Base-by-base conservation (phyloP, 139 green algal genomes). In the Micromonas pusilla region DNA sequence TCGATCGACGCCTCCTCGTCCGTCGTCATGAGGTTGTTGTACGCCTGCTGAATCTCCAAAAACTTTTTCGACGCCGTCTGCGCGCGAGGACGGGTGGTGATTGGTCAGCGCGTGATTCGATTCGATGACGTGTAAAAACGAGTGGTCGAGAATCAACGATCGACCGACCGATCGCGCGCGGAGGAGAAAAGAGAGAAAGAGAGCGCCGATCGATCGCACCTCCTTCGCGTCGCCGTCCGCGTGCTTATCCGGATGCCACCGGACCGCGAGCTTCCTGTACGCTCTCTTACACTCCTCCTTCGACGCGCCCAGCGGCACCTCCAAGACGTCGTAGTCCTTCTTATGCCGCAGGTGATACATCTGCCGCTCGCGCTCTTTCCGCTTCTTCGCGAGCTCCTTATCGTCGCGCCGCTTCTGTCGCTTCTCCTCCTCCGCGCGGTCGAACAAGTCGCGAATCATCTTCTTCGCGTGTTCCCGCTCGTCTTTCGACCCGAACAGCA, bases 221-320 rank as follows among this genome's bases (percentile, higher is more conserved):
- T 26, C 20, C 20, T 64, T 64, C 53, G 63, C 28, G 28, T 33
- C 30, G 63, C 63, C 28, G 6, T 70, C 63, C 6, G 63, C 9
- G 30, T 70, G 63, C 30, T 70, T 70, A 36, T 78, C 72, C 23
- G 72, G 72, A 30, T 78, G 72, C 34, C 39, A 70, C 25, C 28
- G 76, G 25, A 70, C 54, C 3, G 52, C 52, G 31, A 78, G 34
- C 32, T 68, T 70, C 45, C 72, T 31, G 72, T 78, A 78, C 52
- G 72, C 72, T 32, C n/a, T 76, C 13, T 78, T 78, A 5, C 52
- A 70, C 20, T 78, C 72, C 34, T 33, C 54, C 72, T 70, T 36
- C 4, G 36, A 70, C 20, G 72, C 23, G 34, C 34, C 34, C 39
- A 70, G 25, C 25, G 4, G 26, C 34, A 78, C 72, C 26, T 32